A percentile compares a stretch with the other conserved stretches of the same genome.
These are phyloP conservation scores for Daphne laureola DNA, from an alignment of 441 rosid species.

Conservation along the genomic window DNA sequence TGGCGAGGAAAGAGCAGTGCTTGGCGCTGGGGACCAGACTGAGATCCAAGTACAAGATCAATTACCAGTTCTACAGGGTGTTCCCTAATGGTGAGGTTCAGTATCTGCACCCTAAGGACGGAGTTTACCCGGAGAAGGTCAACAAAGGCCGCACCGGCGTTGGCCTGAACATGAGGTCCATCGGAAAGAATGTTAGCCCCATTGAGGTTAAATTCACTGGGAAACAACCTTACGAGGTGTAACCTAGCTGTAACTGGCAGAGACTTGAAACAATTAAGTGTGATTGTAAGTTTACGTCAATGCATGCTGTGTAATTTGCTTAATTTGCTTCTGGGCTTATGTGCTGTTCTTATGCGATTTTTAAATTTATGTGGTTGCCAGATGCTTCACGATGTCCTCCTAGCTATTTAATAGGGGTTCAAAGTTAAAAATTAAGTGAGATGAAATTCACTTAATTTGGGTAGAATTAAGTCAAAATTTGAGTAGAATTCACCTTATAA, in stretches of 20 bases:
- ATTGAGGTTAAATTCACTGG: constrained; percentile 82
- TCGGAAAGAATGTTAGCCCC: constrained; percentile 69
- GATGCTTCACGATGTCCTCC: no score
- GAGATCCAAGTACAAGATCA: constrained; percentile 77
- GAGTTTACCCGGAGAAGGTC: constrained; percentile 75
- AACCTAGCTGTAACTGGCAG: constrained; percentile 10
- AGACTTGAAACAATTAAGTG: no score
- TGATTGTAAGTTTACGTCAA: no score
- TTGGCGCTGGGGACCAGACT: constrained; percentile 62
- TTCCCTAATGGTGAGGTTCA: constrained; percentile 64
- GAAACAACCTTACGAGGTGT: constrained; percentile 60
- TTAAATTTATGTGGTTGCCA: no score
- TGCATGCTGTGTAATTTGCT: no score
- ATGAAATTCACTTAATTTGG: no score
- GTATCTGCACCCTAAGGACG: constrained; percentile 76
- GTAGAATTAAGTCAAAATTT: no score
- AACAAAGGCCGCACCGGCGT: constrained; percentile 68
- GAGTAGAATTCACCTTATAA: no score
- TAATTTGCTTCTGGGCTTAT: no score
- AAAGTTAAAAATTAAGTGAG: no score
- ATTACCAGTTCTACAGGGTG: constrained; percentile 72
- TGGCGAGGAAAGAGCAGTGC: constrained; percentile 90
- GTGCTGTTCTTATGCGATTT: no score
- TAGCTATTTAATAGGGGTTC: no score
- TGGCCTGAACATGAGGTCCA: constrained; percentile 59